Evolutionary conservation across 1,284 basidiomycete species (phyloP).

Genomic region (Ganoderma leucocontextum): DNA sequence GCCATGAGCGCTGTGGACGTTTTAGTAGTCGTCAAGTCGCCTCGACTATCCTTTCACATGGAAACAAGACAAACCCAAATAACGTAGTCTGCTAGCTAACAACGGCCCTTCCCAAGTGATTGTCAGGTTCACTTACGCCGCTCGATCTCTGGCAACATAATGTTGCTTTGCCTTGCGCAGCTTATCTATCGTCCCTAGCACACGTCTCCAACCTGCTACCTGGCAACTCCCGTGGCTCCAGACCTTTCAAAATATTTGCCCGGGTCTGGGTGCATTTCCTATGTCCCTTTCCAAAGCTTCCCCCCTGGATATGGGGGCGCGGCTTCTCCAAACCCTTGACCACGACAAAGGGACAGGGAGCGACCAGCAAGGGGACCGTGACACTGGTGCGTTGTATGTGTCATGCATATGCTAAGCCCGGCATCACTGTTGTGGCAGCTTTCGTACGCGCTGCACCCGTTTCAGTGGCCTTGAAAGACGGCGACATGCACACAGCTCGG

Average conservation of each 20-base stretch:
- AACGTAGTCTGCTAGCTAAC: background rate
- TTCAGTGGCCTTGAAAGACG: background rate
- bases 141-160: background rate
- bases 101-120: background rate
- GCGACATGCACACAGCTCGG: background rate
- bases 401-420: background rate
- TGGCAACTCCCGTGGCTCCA: background rate
- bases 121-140: background rate
- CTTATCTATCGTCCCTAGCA: background rate
- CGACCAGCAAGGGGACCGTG: background rate
- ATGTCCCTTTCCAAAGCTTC: background rate
- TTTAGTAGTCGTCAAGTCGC: too few species aligned
- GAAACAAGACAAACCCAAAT: background rate
- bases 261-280: background rate
- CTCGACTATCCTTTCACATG: background rate
- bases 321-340: background rate
- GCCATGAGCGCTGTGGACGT: too few species aligned
- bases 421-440: constrained; percentile 1
- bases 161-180: background rate
- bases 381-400: background rate
- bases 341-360: background rate
- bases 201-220: background rate
- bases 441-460: background rate
- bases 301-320: background rate
- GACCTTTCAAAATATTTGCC: background rate